Percentiles rank a stretch among this genome's conserved stretches.
Evolutionary conservation across 306 rosid species (phyloP).

Genomic region (Trichosanthes cucumerina): DNA sequence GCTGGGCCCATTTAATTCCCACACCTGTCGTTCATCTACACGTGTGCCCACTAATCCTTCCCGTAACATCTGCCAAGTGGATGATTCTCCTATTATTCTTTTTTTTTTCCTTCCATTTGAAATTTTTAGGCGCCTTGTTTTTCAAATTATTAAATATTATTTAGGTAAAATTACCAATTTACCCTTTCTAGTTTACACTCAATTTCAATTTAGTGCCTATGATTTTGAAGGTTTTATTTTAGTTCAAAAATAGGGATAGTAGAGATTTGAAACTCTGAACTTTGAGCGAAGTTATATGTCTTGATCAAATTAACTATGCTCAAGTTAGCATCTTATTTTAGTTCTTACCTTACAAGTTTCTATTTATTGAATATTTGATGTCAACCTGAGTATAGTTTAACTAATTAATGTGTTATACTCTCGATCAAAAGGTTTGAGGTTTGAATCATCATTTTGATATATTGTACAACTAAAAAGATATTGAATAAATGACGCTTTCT

Average conservation of each 20-base stretch:
- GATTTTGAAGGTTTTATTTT: background rate
- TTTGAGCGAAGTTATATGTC: background rate
- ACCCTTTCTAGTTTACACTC: background rate
- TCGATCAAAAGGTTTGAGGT: no score
- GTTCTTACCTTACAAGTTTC: background rate
- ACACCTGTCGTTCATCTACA: slow-evolving; percentile 57
- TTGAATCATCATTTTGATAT: no score
- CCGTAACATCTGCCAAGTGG: slow-evolving; percentile 9
- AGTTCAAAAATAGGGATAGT: no score
- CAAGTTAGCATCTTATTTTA: background rate
- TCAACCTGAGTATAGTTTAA: no score
- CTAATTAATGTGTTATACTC: no score
- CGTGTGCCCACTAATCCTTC: slow-evolving; percentile 36
- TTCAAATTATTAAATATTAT: background rate
- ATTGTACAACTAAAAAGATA: no score
- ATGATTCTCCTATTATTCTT: background rate
- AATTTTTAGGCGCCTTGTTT: background rate
- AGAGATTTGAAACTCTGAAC: background rate
- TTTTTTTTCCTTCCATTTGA: background rate
- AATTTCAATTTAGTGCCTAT: background rate
- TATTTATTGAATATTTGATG: background rate
- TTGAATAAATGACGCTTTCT: background rate
- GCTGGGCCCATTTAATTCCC: slow-evolving; percentile 36
- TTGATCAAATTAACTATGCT: no score
- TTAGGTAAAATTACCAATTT: background rate